Base-by-base conservation (phyloP, 108 stramenopile species). In the Bacterosira constricta region DNA sequence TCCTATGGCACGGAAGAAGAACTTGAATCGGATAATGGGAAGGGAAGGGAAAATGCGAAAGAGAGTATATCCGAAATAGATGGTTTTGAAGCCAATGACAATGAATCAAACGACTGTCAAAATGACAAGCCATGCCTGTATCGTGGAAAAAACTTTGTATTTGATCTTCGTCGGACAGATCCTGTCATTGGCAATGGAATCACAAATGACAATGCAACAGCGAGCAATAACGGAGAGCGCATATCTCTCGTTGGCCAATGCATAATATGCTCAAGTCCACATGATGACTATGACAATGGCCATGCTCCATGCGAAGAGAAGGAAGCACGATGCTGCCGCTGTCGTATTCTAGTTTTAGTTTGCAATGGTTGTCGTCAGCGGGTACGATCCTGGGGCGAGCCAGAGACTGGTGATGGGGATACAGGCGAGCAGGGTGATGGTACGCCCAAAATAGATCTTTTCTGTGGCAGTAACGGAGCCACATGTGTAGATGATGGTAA, bases 221-320 rank as follows among this genome's bases (percentile, higher is more conserved):
- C 47, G 17, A 12, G 7, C 15, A 1, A 66, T 4, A 51, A 45
- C 26, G 77, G 78, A 25, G 42, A 42, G 4, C 6, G 70, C 2
- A 35, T 71, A 15, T 68, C 78, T 6, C 46, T 38, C 6, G 79
- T 89, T 20, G 92, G 92, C 6, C 63, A 32, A 36, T 94, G 93
- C 53, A 57, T 94, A 9, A 50, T 90, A 13, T 94, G 93, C 60
- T 15, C 38, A 37, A 55, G 7, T 25, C 76, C 85, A 21, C 93
- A 91, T 63, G 93, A 94, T 71, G 93, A 94, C 50, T 94, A 90
- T 61, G 93, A 94, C 77, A 91, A 94, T 75, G 93, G 93, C 5
- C 83, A 87, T 73, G 77, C 89, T 9, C 90, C 93, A 10, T 72
- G 62, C 29, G 89, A 91, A 56, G 79, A 82, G 44, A 84, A 85